Conservation (phyloP, 1,284 basidiomycete genomes). For the Cutaneotrichosporon sp. region DNA sequence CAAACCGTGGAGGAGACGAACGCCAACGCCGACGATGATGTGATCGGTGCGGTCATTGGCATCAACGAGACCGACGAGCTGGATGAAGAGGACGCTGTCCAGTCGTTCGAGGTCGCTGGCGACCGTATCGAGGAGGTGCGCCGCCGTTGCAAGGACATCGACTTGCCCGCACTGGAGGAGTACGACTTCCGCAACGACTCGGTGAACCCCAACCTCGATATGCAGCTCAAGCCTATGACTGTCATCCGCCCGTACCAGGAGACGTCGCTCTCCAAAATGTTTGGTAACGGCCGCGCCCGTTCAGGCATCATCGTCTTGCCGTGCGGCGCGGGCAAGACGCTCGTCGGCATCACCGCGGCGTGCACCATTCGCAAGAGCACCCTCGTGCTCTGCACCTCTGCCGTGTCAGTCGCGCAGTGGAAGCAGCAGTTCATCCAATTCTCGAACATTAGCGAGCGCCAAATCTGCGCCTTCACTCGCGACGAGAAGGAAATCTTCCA, state of each 20-base stretch:
- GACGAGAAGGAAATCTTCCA: constrained; percentile 97
- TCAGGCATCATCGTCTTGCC: constrained; percentile 98
- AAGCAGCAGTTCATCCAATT: constrained; percentile 94
- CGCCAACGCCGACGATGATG: constrained; percentile 40
- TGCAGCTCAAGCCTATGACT: constrained; percentile 93
- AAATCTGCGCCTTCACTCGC: constrained; percentile 93
- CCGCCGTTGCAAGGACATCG: constrained; percentile 87
- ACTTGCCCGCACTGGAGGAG: constrained; percentile 95
- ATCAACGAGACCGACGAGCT: constrained; percentile 85
- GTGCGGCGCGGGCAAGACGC: constrained; percentile 97
- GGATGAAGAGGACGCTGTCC: constrained; percentile 92
- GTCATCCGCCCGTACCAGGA: constrained; percentile 96
- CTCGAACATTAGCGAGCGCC: constrained; percentile 92
- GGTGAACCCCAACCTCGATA: constrained; percentile 89
- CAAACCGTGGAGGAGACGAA: constrained; percentile 6
- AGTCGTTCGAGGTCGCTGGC: constrained; percentile 90
- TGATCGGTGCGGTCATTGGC: constrained; percentile 78
- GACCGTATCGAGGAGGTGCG: constrained; percentile 91
- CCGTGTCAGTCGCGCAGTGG: constrained; percentile 98
- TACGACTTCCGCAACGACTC: constrained; percentile 97
- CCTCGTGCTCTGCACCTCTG: constrained; percentile 94
- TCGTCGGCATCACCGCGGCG: constrained; percentile 97
- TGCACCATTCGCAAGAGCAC: constrained; percentile 99
- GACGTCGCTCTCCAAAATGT: constrained; percentile 96
- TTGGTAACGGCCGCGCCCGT: constrained; percentile 93